phyloP scores from a whole-genome alignment of 257 asterid species.

The Lycium ferocissimum region DNA sequence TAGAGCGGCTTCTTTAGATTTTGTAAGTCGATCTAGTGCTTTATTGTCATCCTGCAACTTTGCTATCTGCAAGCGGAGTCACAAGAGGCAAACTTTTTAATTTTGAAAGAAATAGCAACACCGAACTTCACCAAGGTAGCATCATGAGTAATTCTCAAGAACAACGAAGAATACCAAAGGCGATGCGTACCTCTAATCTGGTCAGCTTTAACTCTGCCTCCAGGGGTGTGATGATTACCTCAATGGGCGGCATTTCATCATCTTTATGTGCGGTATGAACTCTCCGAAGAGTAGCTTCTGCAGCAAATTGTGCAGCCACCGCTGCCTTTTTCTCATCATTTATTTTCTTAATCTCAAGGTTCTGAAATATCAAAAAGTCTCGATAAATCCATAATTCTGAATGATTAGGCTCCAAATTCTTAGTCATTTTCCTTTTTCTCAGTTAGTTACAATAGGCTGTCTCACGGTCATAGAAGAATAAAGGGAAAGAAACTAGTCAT shows the following conservation, averaged over 20 bases:
- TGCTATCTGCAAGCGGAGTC: constrained; percentile 62
- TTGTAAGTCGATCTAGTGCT: constrained; percentile 89
- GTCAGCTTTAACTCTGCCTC: constrained; percentile 94
- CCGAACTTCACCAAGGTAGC: constrained; percentile 9
- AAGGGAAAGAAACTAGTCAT: not conserved
- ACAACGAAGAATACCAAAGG: not conserved
- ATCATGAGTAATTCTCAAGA: not conserved
- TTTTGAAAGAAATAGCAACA: not conserved
- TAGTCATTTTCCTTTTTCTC: not conserved
- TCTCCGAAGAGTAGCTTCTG: constrained; percentile 95
- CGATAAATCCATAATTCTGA: not conserved
- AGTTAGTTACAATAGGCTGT: not conserved
- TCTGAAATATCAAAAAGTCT: constrained; percentile 57
- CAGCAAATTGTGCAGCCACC: constrained; percentile 91
- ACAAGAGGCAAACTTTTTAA: too few species aligned
- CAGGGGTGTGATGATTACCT: constrained; percentile 88
- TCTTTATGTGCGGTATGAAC: constrained; percentile 96
- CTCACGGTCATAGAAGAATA: not conserved
- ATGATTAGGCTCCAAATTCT: not conserved
- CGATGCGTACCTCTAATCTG: constrained; percentile 65
- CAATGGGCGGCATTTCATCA: constrained; percentile 96
- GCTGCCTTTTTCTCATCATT: constrained; percentile 90
- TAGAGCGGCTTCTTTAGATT: constrained; percentile 94
- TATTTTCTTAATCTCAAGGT: constrained; percentile 79
- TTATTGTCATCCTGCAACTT: constrained; percentile 92